Conservation (phyloP, 305 asterid genomes). For the Ilex paraguariensis region DNA sequence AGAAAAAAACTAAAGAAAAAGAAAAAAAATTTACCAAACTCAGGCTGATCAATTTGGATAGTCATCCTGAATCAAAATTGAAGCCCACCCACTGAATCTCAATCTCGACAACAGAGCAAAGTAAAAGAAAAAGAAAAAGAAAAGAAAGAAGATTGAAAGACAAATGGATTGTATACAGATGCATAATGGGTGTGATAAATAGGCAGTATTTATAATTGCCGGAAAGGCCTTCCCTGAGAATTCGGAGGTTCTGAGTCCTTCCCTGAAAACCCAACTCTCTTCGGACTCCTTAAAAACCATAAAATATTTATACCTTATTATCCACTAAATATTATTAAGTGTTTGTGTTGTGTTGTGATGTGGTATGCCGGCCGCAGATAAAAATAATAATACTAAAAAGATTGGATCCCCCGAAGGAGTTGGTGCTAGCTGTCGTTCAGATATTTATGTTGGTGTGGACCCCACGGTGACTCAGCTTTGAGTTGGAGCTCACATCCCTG, state of each 20-base stretch:
- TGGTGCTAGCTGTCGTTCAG: background rate
- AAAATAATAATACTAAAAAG: background rate
- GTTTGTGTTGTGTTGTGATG: too few species aligned
- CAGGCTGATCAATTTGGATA: constrained; percentile 36
- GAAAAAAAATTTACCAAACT: constrained; percentile 33
- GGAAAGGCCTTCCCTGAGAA: constrained; percentile 74
- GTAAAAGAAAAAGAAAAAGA: background rate
- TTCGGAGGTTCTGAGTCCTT: constrained; percentile 58
- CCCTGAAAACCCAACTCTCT: constrained; percentile 27
- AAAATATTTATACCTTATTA: constrained; percentile 8
- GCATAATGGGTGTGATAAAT: constrained; percentile 11
- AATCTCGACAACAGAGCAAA: background rate
- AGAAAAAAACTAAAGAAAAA: background rate
- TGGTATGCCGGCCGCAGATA: too few species aligned
- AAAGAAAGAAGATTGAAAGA: background rate
- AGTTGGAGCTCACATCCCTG: constrained; percentile 5
- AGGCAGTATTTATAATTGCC: constrained; percentile 59
- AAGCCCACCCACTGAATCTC: background rate
- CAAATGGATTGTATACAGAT: background rate
- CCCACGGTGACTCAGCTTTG: constrained; percentile 15
- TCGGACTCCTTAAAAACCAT: background rate
- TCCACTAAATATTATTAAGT: too few species aligned
- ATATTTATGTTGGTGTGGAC: constrained; percentile 6
- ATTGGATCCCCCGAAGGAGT: background rate
- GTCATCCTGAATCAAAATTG: constrained; percentile 31